Evolutionary conservation across 768 basidiomycete genomes (phyloP).

Genomic region (Candolleomyces aberdarensis): DNA sequence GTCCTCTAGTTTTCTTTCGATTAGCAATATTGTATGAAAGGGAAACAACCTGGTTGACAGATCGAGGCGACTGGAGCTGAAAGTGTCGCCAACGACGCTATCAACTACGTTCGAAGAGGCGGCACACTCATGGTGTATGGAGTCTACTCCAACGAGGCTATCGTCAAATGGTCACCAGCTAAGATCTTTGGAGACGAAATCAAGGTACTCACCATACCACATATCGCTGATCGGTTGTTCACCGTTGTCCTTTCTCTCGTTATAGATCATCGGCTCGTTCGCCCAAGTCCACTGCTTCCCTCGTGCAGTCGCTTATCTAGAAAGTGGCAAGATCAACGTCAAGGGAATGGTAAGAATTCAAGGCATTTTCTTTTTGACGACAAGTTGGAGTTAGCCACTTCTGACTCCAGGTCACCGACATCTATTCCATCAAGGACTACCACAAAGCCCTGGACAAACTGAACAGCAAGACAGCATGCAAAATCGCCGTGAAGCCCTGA

Average conservation of each 20-base stretch:
- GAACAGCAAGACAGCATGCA: slow-evolving; percentile 57
- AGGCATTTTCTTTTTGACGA: slow-evolving; percentile 19
- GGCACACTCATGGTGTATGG: slow-evolving; percentile 89
- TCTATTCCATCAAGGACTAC: slow-evolving; percentile 66
- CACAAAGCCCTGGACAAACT: slow-evolving; percentile 66
- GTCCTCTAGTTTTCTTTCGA: not conserved
- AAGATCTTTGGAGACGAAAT: slow-evolving; percentile 77
- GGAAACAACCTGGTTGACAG: not conserved
- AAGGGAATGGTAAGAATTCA: slow-evolving; percentile 16
- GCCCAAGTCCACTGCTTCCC: slow-evolving; percentile 90
- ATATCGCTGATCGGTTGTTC: not conserved
- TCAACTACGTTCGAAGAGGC: slow-evolving; percentile 85
- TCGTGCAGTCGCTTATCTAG: slow-evolving; percentile 84
- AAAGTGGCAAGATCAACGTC: slow-evolving; percentile 77
- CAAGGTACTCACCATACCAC: slow-evolving; percentile 22
- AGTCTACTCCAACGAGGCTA: slow-evolving; percentile 83
- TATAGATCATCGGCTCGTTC: slow-evolving; percentile 86
- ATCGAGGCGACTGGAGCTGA: slow-evolving; percentile 67
- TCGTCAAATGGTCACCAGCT: slow-evolving; percentile 82
- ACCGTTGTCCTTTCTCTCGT: not conserved
- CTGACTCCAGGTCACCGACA: slow-evolving; percentile 53
- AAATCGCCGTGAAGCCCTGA: slow-evolving; percentile 61
- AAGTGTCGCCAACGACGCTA: slow-evolving; percentile 81
- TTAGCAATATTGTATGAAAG: not conserved
- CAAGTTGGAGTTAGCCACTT: slow-evolving; percentile 53